Base-by-base conservation (phyloP, 139 green algal genomes). In the Pleodorina starrii region DNA sequence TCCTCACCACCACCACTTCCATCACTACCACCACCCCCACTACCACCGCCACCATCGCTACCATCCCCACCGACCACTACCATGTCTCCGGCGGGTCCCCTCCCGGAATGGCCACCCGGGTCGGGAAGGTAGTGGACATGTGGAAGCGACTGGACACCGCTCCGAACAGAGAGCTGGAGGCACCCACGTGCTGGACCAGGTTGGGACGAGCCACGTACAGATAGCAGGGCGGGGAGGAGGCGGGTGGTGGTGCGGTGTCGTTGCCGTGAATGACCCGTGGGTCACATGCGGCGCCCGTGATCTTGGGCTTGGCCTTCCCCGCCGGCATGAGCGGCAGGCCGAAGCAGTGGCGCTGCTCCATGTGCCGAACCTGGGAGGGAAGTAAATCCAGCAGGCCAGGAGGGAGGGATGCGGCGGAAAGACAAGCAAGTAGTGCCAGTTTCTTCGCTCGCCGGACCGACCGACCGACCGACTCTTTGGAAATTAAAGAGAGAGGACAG, bases 151-250 rank as follows among this genome's bases (percentile, higher is more conserved):
- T 43, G 17, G 63, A 80, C 44, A 69, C 63, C 5, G 66, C n/a
- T 4, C 82, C 82, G n/a, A 88, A 88, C 44, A 88, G 66, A 29
- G 82, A 35, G 25, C 44, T 71, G 19, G 82, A 68, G 32, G 82
- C 63, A 10, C 82, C 82, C 44, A 88, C 66, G 43, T 88, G 82
- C 66, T 88, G 82, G 25, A 88, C 82, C 44, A 88, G 11, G 25
- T 44, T 27, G n/a, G 82, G 82, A 0, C 14, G 57, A 0, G 29
- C 32, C 0, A 44, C 38, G 5, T 69, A 69, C n/a, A 88, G 66
- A 46, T 88, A 88, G 66, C 82, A 88, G 54, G 38, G 38, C 25
- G 51, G 1, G 51, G 36, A 51, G 46, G 51, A 9, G 3, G 54
- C 5, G 54, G 54, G 2, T 21, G 54, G 21, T 9, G 54, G 29